These are phyloP conservation scores for Neoboletus magnificus DNA, from an alignment of 768 basidiomycete species.

Conservation along the genomic window DNA sequence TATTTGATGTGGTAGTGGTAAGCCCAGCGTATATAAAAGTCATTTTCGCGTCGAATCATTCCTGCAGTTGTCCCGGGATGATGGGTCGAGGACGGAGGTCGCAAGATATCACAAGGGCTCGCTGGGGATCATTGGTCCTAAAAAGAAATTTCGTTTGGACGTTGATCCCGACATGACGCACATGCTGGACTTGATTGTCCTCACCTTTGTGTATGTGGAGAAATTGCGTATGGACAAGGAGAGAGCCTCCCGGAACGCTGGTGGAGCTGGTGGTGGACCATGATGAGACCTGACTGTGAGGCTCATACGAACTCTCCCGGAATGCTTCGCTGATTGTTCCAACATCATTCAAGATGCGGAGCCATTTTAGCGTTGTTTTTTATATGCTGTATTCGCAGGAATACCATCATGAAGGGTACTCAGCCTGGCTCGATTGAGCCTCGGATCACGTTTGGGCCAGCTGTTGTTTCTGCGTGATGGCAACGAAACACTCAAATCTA, in stretches of 20 bases:
- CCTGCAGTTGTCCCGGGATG: conserved; percentile 16
- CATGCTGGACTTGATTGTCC: neutral
- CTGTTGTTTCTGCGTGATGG: too few species aligned
- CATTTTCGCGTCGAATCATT: neutral
- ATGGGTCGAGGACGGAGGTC: conserved; percentile 7
- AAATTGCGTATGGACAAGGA: neutral
- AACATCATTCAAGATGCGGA: neutral
- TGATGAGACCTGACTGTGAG: neutral
- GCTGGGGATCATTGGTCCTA: conserved; percentile 17
- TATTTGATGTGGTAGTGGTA: conserved; percentile 10
- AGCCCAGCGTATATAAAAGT: neutral
- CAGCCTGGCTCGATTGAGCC: too few species aligned
- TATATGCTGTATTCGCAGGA: too few species aligned
- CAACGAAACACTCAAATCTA: too few species aligned
- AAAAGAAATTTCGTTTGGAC: neutral
- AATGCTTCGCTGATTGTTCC: neutral
- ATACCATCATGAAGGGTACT: too few species aligned
- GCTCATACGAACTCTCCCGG: neutral
- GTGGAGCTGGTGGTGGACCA: neutral
- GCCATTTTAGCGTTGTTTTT: too few species aligned
- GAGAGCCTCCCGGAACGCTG: neutral
- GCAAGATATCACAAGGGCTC: conserved; percentile 17
- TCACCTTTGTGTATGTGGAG: neutral
- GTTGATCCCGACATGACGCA: neutral
- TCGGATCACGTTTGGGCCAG: too few species aligned